Percentiles rank a stretch among this genome's conserved stretches.
phyloP scores from a whole-genome alignment of 768 basidiomycete genomes.

The Hypsizygus marmoreus region DNA sequence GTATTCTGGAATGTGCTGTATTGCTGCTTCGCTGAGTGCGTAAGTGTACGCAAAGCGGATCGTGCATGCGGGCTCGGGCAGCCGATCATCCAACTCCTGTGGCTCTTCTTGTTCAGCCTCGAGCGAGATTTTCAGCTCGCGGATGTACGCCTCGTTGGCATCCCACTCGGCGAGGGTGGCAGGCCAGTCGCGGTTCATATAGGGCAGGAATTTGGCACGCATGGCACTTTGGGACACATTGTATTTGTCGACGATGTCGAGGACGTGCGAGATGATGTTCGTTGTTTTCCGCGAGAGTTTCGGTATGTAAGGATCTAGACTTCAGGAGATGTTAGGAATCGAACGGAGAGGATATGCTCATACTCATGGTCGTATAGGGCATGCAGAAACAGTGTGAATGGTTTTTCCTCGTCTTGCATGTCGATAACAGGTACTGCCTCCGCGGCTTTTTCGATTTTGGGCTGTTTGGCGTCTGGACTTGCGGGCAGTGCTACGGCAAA shows the following conservation, averaged over 20 bases:
- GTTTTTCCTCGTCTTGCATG: conserved; percentile 8
- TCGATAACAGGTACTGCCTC: conserved; percentile 5
- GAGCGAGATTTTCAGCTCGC: conserved; percentile 1
- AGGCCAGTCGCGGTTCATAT: conserved; percentile 12
- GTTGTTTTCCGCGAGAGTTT: conserved; percentile 3
- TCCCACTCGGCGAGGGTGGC: conserved; percentile 10
- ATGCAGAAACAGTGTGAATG: conserved; percentile 12
- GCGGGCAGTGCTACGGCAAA: conserved; percentile 3
- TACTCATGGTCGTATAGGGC: conserved; percentile 9
- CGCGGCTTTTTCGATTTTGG: too few relatives aligned
- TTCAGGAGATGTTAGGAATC: neutral
- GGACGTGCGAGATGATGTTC: conserved; percentile 7
- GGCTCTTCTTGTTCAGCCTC: conserved; percentile 2
- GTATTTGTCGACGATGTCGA: conserved; percentile 14
- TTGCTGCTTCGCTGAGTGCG: conserved; percentile 1
- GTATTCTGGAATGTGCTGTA: conserved; percentile 8
- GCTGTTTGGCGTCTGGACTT: neutral
- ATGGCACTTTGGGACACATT: conserved; percentile 2
- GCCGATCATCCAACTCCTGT: conserved; percentile 7
- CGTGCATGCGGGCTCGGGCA: conserved; percentile 9
- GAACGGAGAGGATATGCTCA: neutral
- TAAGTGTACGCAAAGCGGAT: conserved; percentile 12
- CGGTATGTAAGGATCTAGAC: conserved; percentile 8
- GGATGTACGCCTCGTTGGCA: conserved; percentile 6
- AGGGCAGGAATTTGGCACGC: conserved; percentile 1